Conservation (phyloP, 306 rosid genomes). For the Fragaria nilgerrensis region DNA sequence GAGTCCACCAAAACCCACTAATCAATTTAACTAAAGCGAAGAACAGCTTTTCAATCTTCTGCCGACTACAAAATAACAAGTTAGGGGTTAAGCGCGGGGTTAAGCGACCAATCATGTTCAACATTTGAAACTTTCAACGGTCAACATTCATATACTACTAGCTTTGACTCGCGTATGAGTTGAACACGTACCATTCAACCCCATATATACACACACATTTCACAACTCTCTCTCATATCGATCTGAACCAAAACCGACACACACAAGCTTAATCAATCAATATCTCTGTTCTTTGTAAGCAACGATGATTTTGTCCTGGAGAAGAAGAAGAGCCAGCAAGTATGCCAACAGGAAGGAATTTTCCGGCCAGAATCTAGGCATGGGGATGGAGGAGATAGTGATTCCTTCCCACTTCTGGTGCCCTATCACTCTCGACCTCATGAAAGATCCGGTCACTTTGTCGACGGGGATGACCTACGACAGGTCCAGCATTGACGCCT, state of each 20-base stretch:
- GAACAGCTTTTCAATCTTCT: neutral
- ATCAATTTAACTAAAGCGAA: neutral
- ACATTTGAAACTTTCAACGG: constrained; percentile 48
- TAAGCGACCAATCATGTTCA: neutral
- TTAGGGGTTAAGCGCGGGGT: too few relatives aligned
- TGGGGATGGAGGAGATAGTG: constrained; percentile 49
- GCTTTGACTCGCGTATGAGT: constrained; percentile 44
- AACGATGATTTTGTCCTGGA: constrained; percentile 68
- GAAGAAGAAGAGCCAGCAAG: constrained; percentile 45
- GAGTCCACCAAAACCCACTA: neutral
- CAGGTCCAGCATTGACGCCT: constrained; percentile 75
- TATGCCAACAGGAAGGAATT: constrained; percentile 30
- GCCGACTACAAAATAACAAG: neutral
- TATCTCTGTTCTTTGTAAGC: neutral
- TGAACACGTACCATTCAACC: neutral
- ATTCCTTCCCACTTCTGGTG: constrained; percentile 69
- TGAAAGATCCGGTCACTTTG: constrained; percentile 82
- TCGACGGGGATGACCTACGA: constrained; percentile 79
- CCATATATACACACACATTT: neutral
- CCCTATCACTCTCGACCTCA: constrained; percentile 72
- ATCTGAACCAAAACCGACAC: neutral
- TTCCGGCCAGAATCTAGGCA: constrained; percentile 24
- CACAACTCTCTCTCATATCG: neutral
- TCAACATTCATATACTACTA: constrained; percentile 49
- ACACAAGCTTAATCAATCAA: neutral